phyloP scores from a whole-genome alignment of 371 early-diverging fungal species.

The Mortierella sp. region DNA sequence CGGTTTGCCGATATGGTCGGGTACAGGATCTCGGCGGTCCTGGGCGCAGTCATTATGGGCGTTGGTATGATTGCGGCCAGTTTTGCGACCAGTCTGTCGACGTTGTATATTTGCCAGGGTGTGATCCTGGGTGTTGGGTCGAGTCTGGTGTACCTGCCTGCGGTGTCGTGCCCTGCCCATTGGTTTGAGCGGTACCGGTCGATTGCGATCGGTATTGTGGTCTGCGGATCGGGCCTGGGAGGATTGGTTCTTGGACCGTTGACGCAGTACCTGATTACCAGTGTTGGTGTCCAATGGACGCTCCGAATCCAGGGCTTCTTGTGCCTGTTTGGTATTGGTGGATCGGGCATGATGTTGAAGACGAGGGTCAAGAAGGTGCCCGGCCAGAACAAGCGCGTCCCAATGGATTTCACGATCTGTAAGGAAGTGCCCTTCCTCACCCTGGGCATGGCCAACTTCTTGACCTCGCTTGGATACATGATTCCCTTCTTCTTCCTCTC shows the following conservation, averaged over 20 bases:
- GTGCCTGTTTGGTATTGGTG: constrained; percentile 54
- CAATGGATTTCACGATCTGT: constrained; percentile 54
- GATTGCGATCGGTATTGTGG: constrained; percentile 76
- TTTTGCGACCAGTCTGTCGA: constrained; percentile 62
- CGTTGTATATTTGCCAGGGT: constrained; percentile 75
- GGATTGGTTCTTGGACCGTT: constrained; percentile 61
- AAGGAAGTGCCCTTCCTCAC: constrained; percentile 47
- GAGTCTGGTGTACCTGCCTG: constrained; percentile 70
- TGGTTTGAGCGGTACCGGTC: constrained; percentile 72
- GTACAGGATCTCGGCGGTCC: constrained; percentile 56
- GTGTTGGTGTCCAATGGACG: constrained; percentile 53
- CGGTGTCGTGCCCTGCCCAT: constrained; percentile 64
- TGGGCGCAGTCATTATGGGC: constrained; percentile 55
- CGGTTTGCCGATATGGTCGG: constrained; percentile 60
- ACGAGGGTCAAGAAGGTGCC: constrained; percentile 39
- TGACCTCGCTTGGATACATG: constrained; percentile 56
- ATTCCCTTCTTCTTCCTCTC: constrained; percentile 56
- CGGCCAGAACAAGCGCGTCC: constrained; percentile 35
- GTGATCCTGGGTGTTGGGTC: constrained; percentile 76
- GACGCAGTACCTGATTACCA: constrained; percentile 41
- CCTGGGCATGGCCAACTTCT: constrained; percentile 50
- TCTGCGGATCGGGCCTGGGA: constrained; percentile 75
- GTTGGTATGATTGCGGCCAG: constrained; percentile 53
- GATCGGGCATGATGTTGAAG: constrained; percentile 55
- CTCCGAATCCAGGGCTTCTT: constrained; percentile 57